Conservation (phyloP, 352 stramenopile genomes). For the Aphanomyces astaci region DNA sequence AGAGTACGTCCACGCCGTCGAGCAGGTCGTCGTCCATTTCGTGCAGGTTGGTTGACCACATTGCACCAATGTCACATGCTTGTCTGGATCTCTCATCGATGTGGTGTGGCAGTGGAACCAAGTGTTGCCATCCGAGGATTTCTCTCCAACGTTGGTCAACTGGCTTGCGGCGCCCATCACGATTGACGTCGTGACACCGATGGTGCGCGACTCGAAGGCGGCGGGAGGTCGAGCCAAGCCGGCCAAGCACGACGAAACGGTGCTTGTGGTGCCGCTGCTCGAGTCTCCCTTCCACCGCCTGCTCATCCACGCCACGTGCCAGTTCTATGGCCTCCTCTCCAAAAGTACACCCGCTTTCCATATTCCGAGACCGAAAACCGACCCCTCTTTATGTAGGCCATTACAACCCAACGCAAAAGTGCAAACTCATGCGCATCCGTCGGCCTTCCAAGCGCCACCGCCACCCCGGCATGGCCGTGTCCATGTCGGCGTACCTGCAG, state of each 20-base stretch:
- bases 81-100: too few relatives aligned
- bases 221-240: conserved; percentile 26
- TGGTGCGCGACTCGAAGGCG: conserved; percentile 12
- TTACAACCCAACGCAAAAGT: not conserved
- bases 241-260: conserved; percentile 51
- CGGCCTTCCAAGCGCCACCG: conserved; percentile 3
- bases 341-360: conserved; percentile 46
- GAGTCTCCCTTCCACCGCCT: conserved; percentile 83
- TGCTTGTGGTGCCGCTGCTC: conserved; percentile 61
- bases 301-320: conserved; percentile 80
- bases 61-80: too few relatives aligned
- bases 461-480: conserved; percentile 10
- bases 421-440: conserved; percentile 18
- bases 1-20: conserved; percentile 66
- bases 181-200: conserved; percentile 1
- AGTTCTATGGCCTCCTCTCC: conserved; percentile 80
- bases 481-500: not conserved
- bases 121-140: conserved; percentile 61
- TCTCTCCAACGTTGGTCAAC: conserved; percentile 44
- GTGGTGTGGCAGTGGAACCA: conserved; percentile 83
- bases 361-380: too few relatives aligned
- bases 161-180: conserved; percentile 62
- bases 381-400: conserved; percentile 3
- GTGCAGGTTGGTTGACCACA: conserved; percentile 41
- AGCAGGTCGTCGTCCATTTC: conserved; percentile 74